Conservation (phyloP, 2,329 filamentous ascomycete genomes). For the Epichloe scottii region DNA sequence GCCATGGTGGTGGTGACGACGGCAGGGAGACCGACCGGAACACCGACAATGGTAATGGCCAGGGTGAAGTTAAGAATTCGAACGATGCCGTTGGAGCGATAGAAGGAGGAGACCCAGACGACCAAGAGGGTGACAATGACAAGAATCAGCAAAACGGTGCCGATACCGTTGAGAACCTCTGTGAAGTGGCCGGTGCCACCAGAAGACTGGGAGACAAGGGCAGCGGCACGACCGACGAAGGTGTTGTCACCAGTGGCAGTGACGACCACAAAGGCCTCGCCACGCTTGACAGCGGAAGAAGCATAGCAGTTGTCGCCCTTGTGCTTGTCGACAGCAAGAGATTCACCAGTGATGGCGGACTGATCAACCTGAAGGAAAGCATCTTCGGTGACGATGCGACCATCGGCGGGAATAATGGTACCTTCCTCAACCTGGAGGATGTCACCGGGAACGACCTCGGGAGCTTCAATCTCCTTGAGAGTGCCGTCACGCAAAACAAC, state of each 20-base stretch:
- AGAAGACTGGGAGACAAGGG: conserved; percentile 67
- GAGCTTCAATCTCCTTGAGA: conserved; percentile 67
- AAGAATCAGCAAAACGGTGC: conserved; percentile 64
- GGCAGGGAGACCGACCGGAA: conserved; percentile 83
- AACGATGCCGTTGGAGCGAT: conserved; percentile 72
- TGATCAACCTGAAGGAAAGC: conserved; percentile 85
- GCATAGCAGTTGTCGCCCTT: conserved; percentile 69
- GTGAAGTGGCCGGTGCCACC: conserved; percentile 76
- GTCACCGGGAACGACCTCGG: conserved; percentile 79
- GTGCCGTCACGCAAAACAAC: conserved; percentile 69
- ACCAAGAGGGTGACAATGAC: conserved; percentile 70
- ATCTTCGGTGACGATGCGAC: conserved; percentile 70
- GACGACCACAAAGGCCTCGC: conserved; percentile 71
- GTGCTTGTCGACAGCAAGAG: conserved; percentile 82
- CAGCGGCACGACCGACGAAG: conserved; percentile 79
- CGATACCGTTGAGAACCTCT: conserved; percentile 78
- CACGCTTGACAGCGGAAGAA: conserved; percentile 83
- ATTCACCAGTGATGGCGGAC: conserved; percentile 85
- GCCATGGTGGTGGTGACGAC: conserved; percentile 94
- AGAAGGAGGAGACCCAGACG: conserved; percentile 81
- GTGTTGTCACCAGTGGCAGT: conserved; percentile 81
- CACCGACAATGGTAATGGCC: conserved; percentile 82
- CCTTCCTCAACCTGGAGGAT: conserved; percentile 83
- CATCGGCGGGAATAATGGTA: conserved; percentile 83
- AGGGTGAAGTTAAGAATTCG: conserved; percentile 73